These are phyloP conservation scores for Penicillium pulvis DNA, from an alignment of 495 filamentous ascomycete genomes.

Conservation along the genomic window DNA sequence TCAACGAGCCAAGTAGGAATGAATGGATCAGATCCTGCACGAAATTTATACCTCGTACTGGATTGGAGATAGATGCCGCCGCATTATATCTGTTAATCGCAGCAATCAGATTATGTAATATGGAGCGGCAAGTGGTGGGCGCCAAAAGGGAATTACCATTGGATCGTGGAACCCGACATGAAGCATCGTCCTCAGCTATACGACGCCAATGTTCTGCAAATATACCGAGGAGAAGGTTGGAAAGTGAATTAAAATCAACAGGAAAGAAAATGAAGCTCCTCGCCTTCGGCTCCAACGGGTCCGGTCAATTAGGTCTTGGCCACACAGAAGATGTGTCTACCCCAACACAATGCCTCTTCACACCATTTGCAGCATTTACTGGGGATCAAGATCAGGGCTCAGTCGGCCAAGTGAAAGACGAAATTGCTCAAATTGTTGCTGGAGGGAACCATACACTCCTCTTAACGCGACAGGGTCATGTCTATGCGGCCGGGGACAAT, in stretches of 20 bases:
- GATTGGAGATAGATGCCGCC: too few species aligned
- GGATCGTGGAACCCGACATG: neutral
- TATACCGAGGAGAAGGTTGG: neutral
- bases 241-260: neutral
- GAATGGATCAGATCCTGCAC: too few species aligned
- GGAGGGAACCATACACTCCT: slow-evolving; percentile 90
- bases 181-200: neutral
- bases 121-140: neutral
- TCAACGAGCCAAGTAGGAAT: too few species aligned
- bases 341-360: slow-evolving; percentile 62
- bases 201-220: neutral
- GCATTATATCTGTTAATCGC: too few species aligned
- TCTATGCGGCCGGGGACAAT: slow-evolving; percentile 66
- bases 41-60: too few species aligned
- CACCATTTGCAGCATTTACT: slow-evolving; percentile 7
- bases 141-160: neutral
- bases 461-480: slow-evolving; percentile 54
- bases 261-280: slow-evolving; percentile 52
- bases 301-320: slow-evolving; percentile 80
- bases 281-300: slow-evolving; percentile 90
- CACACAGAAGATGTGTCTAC: slow-evolving; percentile 72
- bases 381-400: neutral
- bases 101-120: neutral
- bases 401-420: slow-evolving; percentile 4
- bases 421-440: slow-evolving; percentile 55